phyloP scores from a whole-genome alignment of 176 grass and related monocot species.

The Hordeum marinum region DNA sequence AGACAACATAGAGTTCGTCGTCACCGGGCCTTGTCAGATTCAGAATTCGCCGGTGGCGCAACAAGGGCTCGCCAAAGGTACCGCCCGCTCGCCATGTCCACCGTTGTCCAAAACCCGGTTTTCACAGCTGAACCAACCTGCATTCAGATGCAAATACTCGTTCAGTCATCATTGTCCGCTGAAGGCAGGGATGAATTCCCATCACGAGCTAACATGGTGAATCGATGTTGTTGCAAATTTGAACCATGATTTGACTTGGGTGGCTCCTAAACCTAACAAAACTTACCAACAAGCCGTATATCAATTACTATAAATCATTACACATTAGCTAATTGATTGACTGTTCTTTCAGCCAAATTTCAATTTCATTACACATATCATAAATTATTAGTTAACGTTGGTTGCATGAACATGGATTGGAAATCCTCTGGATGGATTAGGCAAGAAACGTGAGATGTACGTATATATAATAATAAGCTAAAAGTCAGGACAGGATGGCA shows the following conservation, averaged over 20 bases:
- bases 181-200: background rate
- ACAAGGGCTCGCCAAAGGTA: slow-evolving; percentile 81
- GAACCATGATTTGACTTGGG: background rate
- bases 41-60: slow-evolving; percentile 21
- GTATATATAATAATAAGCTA: background rate
- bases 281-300: background rate
- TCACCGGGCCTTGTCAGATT: slow-evolving; percentile 44
- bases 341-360: background rate
- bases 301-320: background rate
- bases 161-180: background rate
- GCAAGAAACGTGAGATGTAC: background rate
- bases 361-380: background rate
- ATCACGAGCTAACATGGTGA: background rate
- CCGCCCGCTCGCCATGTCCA: slow-evolving; percentile 88
- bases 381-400: background rate
- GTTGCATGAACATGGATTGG: background rate
- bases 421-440: background rate
- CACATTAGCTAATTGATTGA: background rate
- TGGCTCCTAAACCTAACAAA: background rate
- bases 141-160: background rate
- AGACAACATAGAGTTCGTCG: background rate
- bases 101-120: slow-evolving; percentile 69
- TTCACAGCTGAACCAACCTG: slow-evolving; percentile 75
- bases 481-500: background rate
- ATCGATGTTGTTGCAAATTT: background rate